A percentile compares a stretch with the other conserved stretches of the same genome.
phyloP scores from a whole-genome alignment of 371 early-diverging fungal species.

The Lichtheimia hyalospora region DNA sequence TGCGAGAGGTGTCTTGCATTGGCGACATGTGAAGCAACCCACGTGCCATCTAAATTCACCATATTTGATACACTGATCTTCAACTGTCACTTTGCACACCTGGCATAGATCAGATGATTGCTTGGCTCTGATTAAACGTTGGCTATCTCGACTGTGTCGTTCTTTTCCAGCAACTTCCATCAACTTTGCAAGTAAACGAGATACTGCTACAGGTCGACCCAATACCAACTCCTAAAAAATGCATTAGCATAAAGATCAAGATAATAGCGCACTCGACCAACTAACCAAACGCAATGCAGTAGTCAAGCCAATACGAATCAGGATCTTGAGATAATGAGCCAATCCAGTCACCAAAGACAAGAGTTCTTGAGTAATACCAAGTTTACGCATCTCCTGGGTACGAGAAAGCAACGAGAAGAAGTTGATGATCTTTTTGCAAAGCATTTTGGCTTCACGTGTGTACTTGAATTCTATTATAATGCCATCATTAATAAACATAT shows the following conservation, averaged over 20 bases:
- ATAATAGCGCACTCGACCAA: conserved; percentile 14
- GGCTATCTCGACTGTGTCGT: conserved; percentile 36
- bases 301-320: conserved; percentile 88
- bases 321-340: conserved; percentile 91
- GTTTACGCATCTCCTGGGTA: conserved; percentile 64
- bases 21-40: conserved; percentile 74
- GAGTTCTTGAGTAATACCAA: conserved; percentile 89
- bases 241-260: conserved; percentile 68
- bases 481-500: conserved; percentile 70
- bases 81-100: conserved; percentile 70
- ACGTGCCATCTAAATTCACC: conserved; percentile 77
- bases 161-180: conserved; percentile 59
- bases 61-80: conserved; percentile 82
- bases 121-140: conserved; percentile 42
- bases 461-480: conserved; percentile 57
- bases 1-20: conserved; percentile 57
- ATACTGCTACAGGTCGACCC: conserved; percentile 40
- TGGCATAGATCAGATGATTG: conserved; percentile 76
- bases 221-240: conserved; percentile 19
- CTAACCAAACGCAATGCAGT: conserved; percentile 82
- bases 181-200: conserved; percentile 61
- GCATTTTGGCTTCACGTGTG: conserved; percentile 85
- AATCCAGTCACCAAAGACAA: conserved; percentile 89
- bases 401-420: conserved; percentile 91
- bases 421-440: conserved; percentile 88